A percentile compares a stretch with the other conserved stretches of the same genome.
phyloP scores from a whole-genome alignment of 768 basidiomycete genomes.

The Amanita polypyramis region DNA sequence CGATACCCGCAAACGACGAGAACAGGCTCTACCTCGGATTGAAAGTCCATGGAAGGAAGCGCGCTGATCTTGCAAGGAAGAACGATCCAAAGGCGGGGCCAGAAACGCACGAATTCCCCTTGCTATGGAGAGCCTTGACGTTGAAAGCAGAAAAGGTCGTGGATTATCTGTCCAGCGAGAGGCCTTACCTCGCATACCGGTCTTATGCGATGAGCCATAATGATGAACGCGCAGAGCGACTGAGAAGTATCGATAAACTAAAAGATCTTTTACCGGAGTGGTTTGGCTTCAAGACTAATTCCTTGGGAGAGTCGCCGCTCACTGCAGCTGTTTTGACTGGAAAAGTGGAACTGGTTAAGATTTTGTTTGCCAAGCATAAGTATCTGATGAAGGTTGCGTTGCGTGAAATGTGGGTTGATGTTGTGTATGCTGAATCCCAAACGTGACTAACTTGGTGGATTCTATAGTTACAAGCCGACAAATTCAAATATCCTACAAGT shows the following conservation, averaged over 20 bases:
- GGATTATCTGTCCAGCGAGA: conserved; percentile 36
- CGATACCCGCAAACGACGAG: conserved; percentile 22
- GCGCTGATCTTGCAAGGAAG: conserved; percentile 38
- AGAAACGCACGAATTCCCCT: conserved; percentile 13
- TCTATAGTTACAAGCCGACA: conserved; percentile 32
- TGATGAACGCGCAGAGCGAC: conserved; percentile 30
- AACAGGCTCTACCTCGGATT: conserved; percentile 46
- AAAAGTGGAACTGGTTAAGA: conserved; percentile 30
- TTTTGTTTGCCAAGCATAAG: conserved; percentile 32
- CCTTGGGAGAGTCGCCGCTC: conserved; percentile 42
- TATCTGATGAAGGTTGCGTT: conserved; percentile 30
- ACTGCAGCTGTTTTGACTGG: conserved; percentile 30
- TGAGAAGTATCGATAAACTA: conserved; percentile 28
- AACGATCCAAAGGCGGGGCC: conserved; percentile 35
- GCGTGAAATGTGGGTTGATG: conserved; percentile 29
- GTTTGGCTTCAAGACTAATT: conserved; percentile 39
- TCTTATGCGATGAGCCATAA: conserved; percentile 34
- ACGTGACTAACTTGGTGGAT: background rate
- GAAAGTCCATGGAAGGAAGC: conserved; percentile 55
- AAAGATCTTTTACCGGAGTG: conserved; percentile 32
- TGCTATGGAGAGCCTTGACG: conserved; percentile 34
- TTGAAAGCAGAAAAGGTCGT: conserved; percentile 24
- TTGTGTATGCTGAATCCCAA: too few species aligned
- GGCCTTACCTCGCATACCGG: conserved; percentile 39
- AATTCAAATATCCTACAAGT: conserved; percentile 35